Evolutionary conservation across 2,329 filamentous ascomycete species (phyloP).

Genomic region (Rhynchosporium agropyri): DNA sequence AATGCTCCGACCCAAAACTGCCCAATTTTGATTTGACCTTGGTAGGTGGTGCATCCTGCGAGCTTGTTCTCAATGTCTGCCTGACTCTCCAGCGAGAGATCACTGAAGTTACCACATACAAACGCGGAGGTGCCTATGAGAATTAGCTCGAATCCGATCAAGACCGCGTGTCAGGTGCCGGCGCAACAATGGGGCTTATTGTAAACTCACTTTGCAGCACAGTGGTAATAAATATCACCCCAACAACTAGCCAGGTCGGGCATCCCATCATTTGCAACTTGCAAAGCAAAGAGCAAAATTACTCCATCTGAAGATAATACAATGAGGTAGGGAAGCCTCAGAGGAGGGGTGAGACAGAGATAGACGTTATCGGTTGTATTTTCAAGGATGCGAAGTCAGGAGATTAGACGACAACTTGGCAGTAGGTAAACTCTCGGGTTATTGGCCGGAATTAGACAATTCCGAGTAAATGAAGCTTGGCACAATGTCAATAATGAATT

Average conservation of each 20-base stretch:
- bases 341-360: neutral
- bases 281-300: too few species aligned
- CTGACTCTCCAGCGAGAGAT: neutral
- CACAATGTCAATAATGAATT: neutral
- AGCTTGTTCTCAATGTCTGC: slow-evolving; percentile 1
- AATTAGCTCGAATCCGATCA: neutral
- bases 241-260: too few species aligned
- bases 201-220: neutral
- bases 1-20: slow-evolving; percentile 9
- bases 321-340: neutral
- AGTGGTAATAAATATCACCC: neutral
- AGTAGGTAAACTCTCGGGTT: neutral
- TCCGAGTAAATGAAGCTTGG: neutral
- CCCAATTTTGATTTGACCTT: neutral
- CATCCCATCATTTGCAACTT: neutral
- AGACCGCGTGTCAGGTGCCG: neutral
- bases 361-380: too few species aligned
- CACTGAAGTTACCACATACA: neutral
- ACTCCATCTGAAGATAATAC: too few species aligned
- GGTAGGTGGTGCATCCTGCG: slow-evolving; percentile 8
- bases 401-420: slow-evolving; percentile 2
- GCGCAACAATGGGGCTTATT: too few species aligned
- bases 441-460: neutral
- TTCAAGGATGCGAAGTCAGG: slow-evolving; percentile 1
- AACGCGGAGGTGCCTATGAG: neutral